These are phyloP conservation scores for Arthrocladium fulminans DNA, from an alignment of 2,329 filamentous ascomycete genomes.

Conservation along the genomic window DNA sequence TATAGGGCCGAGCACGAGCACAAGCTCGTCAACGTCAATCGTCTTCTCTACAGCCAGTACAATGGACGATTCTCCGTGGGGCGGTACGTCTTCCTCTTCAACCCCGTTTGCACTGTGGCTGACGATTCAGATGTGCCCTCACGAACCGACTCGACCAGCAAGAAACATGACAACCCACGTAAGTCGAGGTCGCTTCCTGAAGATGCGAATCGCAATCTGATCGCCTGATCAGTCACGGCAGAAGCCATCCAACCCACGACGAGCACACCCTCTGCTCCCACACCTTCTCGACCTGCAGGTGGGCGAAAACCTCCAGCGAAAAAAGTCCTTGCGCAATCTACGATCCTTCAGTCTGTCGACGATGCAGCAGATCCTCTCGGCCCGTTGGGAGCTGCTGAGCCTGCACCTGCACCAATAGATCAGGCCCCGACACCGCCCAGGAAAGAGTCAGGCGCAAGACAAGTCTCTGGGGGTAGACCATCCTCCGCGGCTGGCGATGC, in stretches of 20 bases:
- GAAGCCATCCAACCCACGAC: slow-evolving; percentile 20
- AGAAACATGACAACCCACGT: slow-evolving; percentile 23
- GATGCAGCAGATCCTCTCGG: slow-evolving; percentile 55
- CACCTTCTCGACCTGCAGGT: slow-evolving; percentile 39
- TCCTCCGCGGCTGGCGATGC: slow-evolving; percentile 48
- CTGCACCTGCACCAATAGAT: slow-evolving; percentile 35
- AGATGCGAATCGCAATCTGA: slow-evolving; percentile 9
- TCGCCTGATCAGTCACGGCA: slow-evolving; percentile 14
- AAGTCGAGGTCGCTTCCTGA: slow-evolving; percentile 1
- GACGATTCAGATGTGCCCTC: slow-evolving; percentile 19
- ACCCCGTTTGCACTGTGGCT: slow-evolving; percentile 19
- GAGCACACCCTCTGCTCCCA: slow-evolving; percentile 28
- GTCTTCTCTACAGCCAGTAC: background rate
- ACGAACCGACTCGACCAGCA: slow-evolving; percentile 23
- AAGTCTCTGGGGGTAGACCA: slow-evolving; percentile 3
- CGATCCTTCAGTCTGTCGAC: slow-evolving; percentile 54
- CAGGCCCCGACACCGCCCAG: slow-evolving; percentile 51
- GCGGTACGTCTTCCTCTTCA: slow-evolving; percentile 32
- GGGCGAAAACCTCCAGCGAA: slow-evolving; percentile 45
- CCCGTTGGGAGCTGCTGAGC: slow-evolving; percentile 40
- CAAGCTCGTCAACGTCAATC: background rate
- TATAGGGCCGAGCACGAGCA: background rate
- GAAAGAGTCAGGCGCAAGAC: slow-evolving; percentile 42
- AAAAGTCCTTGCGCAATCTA: slow-evolving; percentile 52
- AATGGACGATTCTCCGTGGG: slow-evolving; percentile 40